Conservation (phyloP, 768 basidiomycete species). For the Chalciporus pseudorubinellus region DNA sequence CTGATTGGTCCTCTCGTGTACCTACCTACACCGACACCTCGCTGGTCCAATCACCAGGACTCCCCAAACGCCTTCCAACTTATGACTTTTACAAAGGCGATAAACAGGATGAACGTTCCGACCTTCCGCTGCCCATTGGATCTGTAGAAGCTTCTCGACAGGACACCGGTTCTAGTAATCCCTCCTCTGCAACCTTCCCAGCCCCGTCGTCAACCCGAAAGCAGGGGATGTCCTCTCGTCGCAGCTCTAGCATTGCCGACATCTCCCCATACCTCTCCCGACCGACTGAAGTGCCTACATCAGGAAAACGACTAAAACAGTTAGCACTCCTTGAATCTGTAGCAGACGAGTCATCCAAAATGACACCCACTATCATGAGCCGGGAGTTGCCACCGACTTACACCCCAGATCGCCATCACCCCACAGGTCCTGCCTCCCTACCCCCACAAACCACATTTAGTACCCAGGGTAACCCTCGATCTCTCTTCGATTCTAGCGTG, state of each 20-base stretch:
- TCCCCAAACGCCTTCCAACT: slow-evolving; percentile 4
- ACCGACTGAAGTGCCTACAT: slow-evolving; percentile 50
- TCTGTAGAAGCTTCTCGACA: slow-evolving; percentile 1
- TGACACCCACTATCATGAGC: slow-evolving; percentile 43
- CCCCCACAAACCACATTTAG: slow-evolving; percentile 23
- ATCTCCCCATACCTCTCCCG: slow-evolving; percentile 68
- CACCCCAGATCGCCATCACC: neutral
- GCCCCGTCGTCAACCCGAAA: slow-evolving; percentile 17
- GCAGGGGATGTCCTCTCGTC: slow-evolving; percentile 26
- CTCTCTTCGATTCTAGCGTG: slow-evolving; percentile 36
- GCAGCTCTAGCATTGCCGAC: slow-evolving; percentile 53
- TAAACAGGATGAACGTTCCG: neutral
- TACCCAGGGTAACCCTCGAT: slow-evolving; percentile 21
- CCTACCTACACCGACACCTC: slow-evolving; percentile 20
- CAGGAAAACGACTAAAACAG: slow-evolving; percentile 65
- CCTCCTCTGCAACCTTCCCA: slow-evolving; percentile 5
- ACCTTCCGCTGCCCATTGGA: neutral
- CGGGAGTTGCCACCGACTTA: slow-evolving; percentile 22
- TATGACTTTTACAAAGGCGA: slow-evolving; percentile 6
- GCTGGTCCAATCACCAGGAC: slow-evolving; percentile 3
- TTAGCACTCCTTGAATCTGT: slow-evolving; percentile 70
- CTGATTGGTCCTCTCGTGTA: slow-evolving; percentile 34
- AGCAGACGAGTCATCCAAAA: slow-evolving; percentile 68
- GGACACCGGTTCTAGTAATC: slow-evolving; percentile 3
- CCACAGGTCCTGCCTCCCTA: slow-evolving; percentile 26